Evolutionary conservation across 495 filamentous ascomycete genomes (phyloP).

Genomic region (Durotheca rogersii): DNA sequence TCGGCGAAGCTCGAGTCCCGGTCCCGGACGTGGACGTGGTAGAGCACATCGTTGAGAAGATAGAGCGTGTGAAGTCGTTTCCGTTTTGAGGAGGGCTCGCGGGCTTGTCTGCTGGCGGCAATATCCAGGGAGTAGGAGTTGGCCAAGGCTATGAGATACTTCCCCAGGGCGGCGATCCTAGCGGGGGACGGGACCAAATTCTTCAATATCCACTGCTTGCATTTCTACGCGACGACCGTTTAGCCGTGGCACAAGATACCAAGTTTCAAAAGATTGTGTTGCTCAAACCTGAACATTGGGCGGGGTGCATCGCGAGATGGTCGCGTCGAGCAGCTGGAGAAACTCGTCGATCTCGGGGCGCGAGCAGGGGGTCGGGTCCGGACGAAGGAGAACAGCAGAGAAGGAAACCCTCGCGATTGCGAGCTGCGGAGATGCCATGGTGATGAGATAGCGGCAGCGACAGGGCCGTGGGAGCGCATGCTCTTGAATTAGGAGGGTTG

Average conservation of each 20-base stretch:
- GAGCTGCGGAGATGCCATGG: conserved; percentile 73
- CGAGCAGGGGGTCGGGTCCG: conserved; percentile 69
- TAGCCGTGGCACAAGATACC: conserved; percentile 56
- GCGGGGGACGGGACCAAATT: conserved; percentile 68
- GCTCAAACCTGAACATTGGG: conserved; percentile 94
- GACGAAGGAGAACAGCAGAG: conserved; percentile 69
- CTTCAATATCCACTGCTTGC: conserved; percentile 80
- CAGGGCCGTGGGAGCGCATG: conserved; percentile 6
- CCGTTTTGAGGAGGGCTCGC: conserved; percentile 60
- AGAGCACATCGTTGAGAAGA: conserved; percentile 78
- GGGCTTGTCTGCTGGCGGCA: conserved; percentile 33
- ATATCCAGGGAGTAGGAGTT: conserved; percentile 53
- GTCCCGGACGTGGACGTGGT: conserved; percentile 68
- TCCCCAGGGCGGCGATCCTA: conserved; percentile 67
- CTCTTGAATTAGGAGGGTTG: conserved; percentile 4
- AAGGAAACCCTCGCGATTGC: conserved; percentile 82
- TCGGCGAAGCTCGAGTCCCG: conserved; percentile 56
- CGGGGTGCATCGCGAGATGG: conserved; percentile 72
- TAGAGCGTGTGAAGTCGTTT: conserved; percentile 79
- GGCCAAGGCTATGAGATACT: conserved; percentile 71
- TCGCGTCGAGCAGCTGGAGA: conserved; percentile 65
- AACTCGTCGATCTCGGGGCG: conserved; percentile 73
- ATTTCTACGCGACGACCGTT: conserved; percentile 64
- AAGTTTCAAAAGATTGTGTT: conserved; percentile 54
- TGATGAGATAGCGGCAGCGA: not conserved